Conservation (phyloP, 164 flowering plant genomes). For the Umbilicus rupestris region DNA sequence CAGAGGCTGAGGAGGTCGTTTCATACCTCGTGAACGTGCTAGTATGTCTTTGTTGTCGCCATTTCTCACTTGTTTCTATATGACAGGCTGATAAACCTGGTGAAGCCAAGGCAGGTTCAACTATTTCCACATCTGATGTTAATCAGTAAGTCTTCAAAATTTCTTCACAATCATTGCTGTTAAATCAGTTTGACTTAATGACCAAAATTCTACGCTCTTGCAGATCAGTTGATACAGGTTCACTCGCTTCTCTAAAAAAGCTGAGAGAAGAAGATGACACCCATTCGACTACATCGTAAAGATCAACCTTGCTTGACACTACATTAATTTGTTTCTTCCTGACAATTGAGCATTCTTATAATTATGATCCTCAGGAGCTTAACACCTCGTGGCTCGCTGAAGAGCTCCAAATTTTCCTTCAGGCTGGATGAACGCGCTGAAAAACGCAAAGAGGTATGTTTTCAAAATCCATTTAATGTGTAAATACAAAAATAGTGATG, state of each 20-base stretch:
- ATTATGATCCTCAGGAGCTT: slow-evolving; percentile 25
- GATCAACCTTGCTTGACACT: slow-evolving; percentile 15
- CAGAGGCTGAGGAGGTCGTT: slow-evolving; percentile 40
- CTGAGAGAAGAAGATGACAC: slow-evolving; percentile 49
- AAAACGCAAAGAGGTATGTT: slow-evolving; percentile 64
- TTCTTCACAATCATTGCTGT: neutral
- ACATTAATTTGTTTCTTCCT: neutral
- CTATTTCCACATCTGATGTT: neutral
- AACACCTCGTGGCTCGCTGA: slow-evolving; percentile 33
- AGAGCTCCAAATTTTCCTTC: slow-evolving; percentile 50
- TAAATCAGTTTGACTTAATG: neutral
- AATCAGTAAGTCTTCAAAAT: neutral
- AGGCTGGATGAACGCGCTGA: slow-evolving; percentile 88
- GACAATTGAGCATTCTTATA: too few species aligned
- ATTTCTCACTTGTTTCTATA: neutral
- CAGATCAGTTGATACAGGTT: slow-evolving; percentile 30
- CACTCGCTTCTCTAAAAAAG: slow-evolving; percentile 18
- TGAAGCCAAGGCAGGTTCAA: neutral
- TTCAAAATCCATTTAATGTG: neutral
- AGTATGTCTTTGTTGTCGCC: neutral
- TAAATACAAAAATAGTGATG: neutral
- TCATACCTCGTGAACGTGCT: neutral
- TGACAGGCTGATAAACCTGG: neutral
- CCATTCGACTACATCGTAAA: slow-evolving; percentile 45
- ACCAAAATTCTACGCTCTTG: slow-evolving; percentile 8